Base-by-base conservation (phyloP, 2,329 filamentous ascomycete species). In the Colletotrichum graminicola region DNA sequence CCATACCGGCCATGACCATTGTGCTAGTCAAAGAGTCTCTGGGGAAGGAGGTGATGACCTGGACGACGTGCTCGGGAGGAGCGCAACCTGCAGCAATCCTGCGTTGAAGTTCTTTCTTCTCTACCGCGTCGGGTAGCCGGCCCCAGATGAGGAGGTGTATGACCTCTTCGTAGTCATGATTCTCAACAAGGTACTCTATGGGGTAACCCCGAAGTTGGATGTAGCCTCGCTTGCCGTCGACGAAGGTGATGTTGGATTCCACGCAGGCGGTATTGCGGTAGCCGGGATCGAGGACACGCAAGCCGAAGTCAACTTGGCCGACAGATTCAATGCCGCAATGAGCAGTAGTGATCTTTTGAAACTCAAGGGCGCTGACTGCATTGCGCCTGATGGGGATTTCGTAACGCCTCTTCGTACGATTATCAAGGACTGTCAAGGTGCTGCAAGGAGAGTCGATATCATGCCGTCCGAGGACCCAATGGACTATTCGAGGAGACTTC, bases 81-180 rank as follows among this genome's bases (percentile, higher is more conserved):
- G 51, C 34, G 41, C 66, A 68, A 21, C 34, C 7, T 18, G 39
- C 45, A 34, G 66, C 66, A 34, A 65, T 36, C 5, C 34, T 51
- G n/a, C 51, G 60, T 43, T 52, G 66, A 10, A 65, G 65, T 14
- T 4, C 23, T n/a, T 43, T 77, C 74, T 78, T 79, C 74, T 82
- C 76, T 23, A 74, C 67, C 39, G 76, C 71, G 2, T 76, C 76
- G 1, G 82, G 82, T 2, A 82, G 73, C 11, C 77, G 73, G 10
- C 80, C 81, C 76, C 81, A 83, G 66, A 84, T 77, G 16, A 84
- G 76, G 26, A 84, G 78, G 66, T 82, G 66, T n/a, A 72, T 18
- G n/a, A 77, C 74, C 5, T 78, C 76, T 47, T 77, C 76, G 45
- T 73, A 78, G 49, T 75, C 72, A 59, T 75, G 65, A 3, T 74